Base-by-base conservation (phyloP, 2,329 filamentous ascomycete species). In the Dactylellina leptospora region DNA sequence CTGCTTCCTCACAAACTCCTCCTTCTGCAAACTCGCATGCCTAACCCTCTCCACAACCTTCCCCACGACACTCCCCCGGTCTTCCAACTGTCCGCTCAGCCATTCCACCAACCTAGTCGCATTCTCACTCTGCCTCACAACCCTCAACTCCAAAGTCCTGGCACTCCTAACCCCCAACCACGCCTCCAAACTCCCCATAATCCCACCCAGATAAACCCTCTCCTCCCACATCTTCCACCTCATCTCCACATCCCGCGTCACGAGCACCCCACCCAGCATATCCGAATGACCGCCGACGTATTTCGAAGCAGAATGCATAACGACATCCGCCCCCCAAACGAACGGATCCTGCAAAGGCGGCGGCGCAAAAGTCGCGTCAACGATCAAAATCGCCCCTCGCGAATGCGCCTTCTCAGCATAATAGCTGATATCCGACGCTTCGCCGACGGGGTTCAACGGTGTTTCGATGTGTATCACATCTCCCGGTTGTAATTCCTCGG, bases 201-300 rank as follows among this genome's bases (percentile, higher is more conserved):
- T 91, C 63, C 85, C 85, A 1, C 95, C 95, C 13, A 97, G 81
- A 74, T 87, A 86, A n/a, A 92, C 77, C 1, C 95, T 84, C 78
- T 99, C 93, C 1, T 79, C 78, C 48, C 84, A 81, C 77, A 97
- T 81, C 20, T 80, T 82, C 77, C 79, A 76, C 38, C 80, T 80
- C 36, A 11, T 27, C 45, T 61, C 40, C 25, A 64, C 10, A 36
- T 79, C 79, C 13, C 23, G 38, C 42, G 55, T 62, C 6, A 55
- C 68, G 25, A 99, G 81, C 16, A 96, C 89, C 20, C 95, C 95
- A 78, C 91, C 96, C 4, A 97, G 86, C 84, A 97, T 85, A 81
- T 99, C 95, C 75, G 89, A 93, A 81, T 99, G 95, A 0, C 95
- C 95, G 18, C 95, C 95, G 75, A 99, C 87, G 81, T 97, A 99